Evolutionary conservation across 164 flowering plant genomes (phyloP).

Genomic region (Piper longum): DNA sequence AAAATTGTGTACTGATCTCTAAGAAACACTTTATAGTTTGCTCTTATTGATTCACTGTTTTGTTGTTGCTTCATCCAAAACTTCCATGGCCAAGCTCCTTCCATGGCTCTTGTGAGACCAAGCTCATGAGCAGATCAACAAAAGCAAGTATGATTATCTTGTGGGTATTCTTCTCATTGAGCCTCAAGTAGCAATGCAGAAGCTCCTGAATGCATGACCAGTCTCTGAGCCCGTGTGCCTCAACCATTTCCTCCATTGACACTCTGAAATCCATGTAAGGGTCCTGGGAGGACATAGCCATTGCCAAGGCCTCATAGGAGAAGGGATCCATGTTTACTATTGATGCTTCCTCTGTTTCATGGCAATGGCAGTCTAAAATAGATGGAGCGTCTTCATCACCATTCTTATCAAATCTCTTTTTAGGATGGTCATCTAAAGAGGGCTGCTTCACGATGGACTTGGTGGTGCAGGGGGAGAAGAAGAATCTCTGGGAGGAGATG

Average conservation of each 20-base stretch:
- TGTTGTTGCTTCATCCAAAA: not conserved
- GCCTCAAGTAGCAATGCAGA: constrained; percentile 15
- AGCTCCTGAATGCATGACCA: constrained; percentile 14
- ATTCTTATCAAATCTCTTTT: not conserved
- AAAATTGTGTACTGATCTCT: not conserved
- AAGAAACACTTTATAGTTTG: too few relatives aligned
- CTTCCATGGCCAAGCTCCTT: not conserved
- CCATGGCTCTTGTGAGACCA: constrained; percentile 5
- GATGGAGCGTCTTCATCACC: not conserved
- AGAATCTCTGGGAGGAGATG: constrained; percentile 14
- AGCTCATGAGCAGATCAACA: constrained; percentile 11
- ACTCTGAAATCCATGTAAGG: constrained; percentile 17
- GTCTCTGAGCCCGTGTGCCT: constrained; percentile 11
- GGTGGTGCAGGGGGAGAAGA: constrained; percentile 14
- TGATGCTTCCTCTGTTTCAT: not conserved
- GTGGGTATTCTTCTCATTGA: constrained; percentile 13
- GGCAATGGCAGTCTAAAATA: not conserved
- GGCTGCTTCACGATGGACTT: constrained; percentile 12
- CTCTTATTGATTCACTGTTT: not conserved
- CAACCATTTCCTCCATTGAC: constrained; percentile 20
- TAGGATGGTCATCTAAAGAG: not conserved
- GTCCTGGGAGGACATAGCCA: constrained; percentile 11
- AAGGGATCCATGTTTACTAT: not conserved
- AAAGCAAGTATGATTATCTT: constrained; percentile 12
- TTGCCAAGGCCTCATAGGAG: constrained; percentile 5